Evolutionary conservation across 257 asterid genomes (phyloP), one percentile per base, ranked within the genome.

Genomic region (Forsythia suspensa): DNA sequence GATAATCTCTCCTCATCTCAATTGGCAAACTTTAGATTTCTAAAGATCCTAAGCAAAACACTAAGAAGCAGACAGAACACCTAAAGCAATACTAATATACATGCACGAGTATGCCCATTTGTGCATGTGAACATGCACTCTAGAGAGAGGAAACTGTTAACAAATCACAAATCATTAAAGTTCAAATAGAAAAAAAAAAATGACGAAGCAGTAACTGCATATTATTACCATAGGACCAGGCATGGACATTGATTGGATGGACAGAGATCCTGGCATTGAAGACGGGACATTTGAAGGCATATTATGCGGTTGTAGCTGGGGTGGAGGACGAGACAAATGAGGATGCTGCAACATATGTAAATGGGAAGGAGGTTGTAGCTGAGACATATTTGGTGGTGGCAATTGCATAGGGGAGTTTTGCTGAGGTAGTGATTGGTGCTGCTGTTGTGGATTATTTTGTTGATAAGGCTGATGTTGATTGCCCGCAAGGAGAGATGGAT

Each of bases 381-480:
- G 93, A 75, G 91, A 74, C 93, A 92, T 68, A 82, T 91, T 92
- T 72, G 88, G 92, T 72, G 88, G 92, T 34, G 88, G 94, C 87
- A 88, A 66, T 12, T 93, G 91, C 87, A 84, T 61, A 61, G 92
- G 81, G 66, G 90, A 82, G 89, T 89, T 91, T 73, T 90, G 93
- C 79, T 86, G 96, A 75, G 86, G 89, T 59, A 84, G 77, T 21
- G 85, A 81, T 61, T 90, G 97, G 81, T 88, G 96, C 70, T 92
- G 98, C 61, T 85, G 94, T 70, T 88, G 90, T 76, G 88, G 90
- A 79, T 87, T 40, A 83, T 89, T 87, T 78, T 92, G 98, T 80
- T 95, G 98, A 86, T 92, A 95, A 74, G 91, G 87, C 83, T 89
- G 97, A 81, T 89, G 98, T 80, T 91, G 97, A 85, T 90, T 93